A percentile compares a stretch with the other conserved stretches of the same genome.
Conservation (phyloP, 2,329 filamentous ascomycete genomes). For the Aspergillus hortae region DNA sequence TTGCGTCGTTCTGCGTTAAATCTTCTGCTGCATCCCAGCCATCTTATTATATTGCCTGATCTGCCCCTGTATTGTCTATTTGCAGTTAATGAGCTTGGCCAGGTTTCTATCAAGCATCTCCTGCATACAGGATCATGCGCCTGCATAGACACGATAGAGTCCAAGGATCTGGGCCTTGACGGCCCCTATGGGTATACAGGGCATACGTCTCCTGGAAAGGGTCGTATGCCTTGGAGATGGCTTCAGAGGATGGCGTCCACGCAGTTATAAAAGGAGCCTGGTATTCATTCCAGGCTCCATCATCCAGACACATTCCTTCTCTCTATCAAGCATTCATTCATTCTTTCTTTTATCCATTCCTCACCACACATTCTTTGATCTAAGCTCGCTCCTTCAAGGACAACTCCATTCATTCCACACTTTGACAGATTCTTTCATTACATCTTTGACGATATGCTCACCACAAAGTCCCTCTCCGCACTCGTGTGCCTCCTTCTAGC, state of each 20-base stretch:
- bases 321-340: constrained; percentile 3
- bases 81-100: no score
- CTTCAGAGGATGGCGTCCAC: background rate
- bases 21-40: background rate
- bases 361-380: constrained; percentile 10
- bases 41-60: background rate
- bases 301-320: constrained; percentile 6
- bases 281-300: background rate
- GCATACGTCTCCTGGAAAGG: constrained; percentile 7
- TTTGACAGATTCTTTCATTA: background rate
- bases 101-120: background rate
- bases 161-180: constrained; percentile 7
- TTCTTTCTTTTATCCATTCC: background rate
- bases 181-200: constrained; percentile 1
- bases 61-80: no score
- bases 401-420: constrained; percentile 9
- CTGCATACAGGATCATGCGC: background rate
- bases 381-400: background rate
- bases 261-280: constrained; percentile 8
- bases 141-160: constrained; percentile 1
- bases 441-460: constrained; percentile 19
- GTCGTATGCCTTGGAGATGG: background rate
- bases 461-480: constrained; percentile 23
- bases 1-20: constrained; percentile 6
- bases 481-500: constrained; percentile 29